phyloP scores from a whole-genome alignment of 2,329 filamentous ascomycete genomes.

The Leptographium radiaticola region DNA sequence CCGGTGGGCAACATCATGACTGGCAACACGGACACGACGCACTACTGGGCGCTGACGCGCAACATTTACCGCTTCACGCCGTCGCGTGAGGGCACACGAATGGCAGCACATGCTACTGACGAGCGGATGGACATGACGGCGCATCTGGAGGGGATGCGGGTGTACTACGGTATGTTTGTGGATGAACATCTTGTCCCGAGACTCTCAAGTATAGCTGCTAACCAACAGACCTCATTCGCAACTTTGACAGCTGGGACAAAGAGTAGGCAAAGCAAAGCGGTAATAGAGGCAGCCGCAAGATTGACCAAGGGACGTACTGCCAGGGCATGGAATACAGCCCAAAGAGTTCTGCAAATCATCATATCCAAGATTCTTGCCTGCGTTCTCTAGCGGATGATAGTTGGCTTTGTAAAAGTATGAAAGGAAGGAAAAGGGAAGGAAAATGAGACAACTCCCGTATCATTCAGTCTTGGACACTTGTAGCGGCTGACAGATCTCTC shows the following conservation, averaged over 20 bases:
- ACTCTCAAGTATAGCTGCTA: background rate
- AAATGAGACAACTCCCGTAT: too few relatives aligned
- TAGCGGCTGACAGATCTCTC: too few relatives aligned
- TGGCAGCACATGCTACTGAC: slow-evolving; percentile 25
- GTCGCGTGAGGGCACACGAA: slow-evolving; percentile 18
- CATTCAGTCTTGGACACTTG: too few relatives aligned
- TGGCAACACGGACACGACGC: slow-evolving; percentile 35
- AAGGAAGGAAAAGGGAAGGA: too few relatives aligned
- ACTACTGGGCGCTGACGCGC: slow-evolving; percentile 25
- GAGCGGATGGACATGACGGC: slow-evolving; percentile 22
- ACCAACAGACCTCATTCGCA: slow-evolving; percentile 21
- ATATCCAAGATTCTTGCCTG: too few relatives aligned
- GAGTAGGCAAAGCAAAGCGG: background rate
- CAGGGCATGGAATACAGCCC: too few relatives aligned
- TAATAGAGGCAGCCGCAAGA: background rate
- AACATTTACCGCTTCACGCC: slow-evolving; percentile 38
- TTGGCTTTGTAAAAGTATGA: too few relatives aligned
- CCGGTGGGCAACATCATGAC: slow-evolving; percentile 38
- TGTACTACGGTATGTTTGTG: slow-evolving; percentile 17
- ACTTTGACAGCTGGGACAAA: slow-evolving; percentile 20
- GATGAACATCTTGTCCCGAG: background rate
- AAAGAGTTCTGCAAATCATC: too few relatives aligned
- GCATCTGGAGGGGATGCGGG: slow-evolving; percentile 22
- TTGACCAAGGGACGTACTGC: background rate
- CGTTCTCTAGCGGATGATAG: too few relatives aligned